Evolutionary conservation across 805 yeast species (phyloP), one percentile per base, ranked within the genome.

Genomic region (Clavispora carvajalis): DNA sequence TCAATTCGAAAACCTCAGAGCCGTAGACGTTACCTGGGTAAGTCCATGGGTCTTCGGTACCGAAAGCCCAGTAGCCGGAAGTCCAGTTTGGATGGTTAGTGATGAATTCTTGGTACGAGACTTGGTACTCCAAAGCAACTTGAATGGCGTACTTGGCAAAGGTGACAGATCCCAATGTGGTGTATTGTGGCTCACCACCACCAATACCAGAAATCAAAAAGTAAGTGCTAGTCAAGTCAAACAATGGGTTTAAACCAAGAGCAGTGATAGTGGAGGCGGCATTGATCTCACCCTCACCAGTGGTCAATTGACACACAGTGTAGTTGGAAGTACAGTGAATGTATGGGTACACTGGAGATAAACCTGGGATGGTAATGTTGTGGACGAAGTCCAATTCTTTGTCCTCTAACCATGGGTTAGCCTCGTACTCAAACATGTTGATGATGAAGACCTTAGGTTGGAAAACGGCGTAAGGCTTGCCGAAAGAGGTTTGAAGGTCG

Each of bases 231-330:
- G 77, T 55, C 38, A 80, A 67, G 53, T 80, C 82, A 46, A 80
- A 79, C 42, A 66, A 51, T 29, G 82, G 78, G 41, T 69, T 67
- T 55, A 77, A 63, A 9, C 73, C 57, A 47, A 80, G 59, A 6
- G 85, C 80, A 31, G 75, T 69, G 43, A 79, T 55, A 18, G 83
- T 66, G 19, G 79, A 47, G 12, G 85, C 85, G 28, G 85, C 85
- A 51, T 80, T 80, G 48, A 78, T 72, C 56, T 80, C 85, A 47
- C 80, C 81, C 61, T 79, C 85, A 39, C 86, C 86, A n/a, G 82
- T 76, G 34, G 82, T 77, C 40, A 79, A 54, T 53, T 77, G 79
- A 66, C 85, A 80, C 22, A 80, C 57, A 22, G 73, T 56, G 61
- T 69, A 73, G 62, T 77, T 67, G 25, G 63, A 51, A 42, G 71